Evolutionary conservation across 176 grass and related monocot species (phyloP), one percentile per base, ranked within the genome.

Genomic region (Alloteropsis semialata): DNA sequence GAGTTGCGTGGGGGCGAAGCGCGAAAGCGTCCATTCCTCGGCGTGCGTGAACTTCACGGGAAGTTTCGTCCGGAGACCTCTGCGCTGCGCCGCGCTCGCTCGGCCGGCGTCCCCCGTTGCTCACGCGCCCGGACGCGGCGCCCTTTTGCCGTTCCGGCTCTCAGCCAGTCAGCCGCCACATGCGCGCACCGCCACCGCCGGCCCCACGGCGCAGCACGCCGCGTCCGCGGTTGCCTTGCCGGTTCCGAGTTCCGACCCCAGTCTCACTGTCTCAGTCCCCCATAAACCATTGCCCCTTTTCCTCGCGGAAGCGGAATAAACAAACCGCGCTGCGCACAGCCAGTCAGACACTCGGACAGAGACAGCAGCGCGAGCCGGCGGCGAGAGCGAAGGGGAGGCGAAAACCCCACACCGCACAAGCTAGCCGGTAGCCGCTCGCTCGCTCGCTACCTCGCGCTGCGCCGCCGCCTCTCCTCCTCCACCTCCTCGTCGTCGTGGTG

Each of bases 171-270:
- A n/a, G 15, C 55, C 37, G 8, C 53, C 32, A 56, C 74, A 76
- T 43, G 25, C 2, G 75, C 62, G 8, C 60, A 50, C 13, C 42
- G 30, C 44, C 77, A 66, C 77, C 45, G 43, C 62, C 38, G 77
- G 55, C 43, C 75, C 84, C 57, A 62, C 79, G 34, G 21, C 74
- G 57, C 15, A 18, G 65, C 74, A 46, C 75, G 75, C 58, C 75
- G 85, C 77, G 16, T 56, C 45, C 28, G 76, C 32, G 10, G 55
- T 21, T 22, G 5, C n/a, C n/a, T n/a, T 36, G 34, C 36, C 37
- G 65, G 39, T 21, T 22, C n/a, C n/a, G n/a, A n/a, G n/a, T n/a
- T n/a, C n/a, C n/a, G n/a, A n/a, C n/a, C n/a, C n/a, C n/a, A n/a
- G n/a, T n/a, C n/a, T n/a, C n/a, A n/a, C n/a, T n/a, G n/a, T n/a